Conservation (phyloP, 2,329 filamentous ascomycete genomes). For the Neophaeococcomyces mojaviensis region DNA sequence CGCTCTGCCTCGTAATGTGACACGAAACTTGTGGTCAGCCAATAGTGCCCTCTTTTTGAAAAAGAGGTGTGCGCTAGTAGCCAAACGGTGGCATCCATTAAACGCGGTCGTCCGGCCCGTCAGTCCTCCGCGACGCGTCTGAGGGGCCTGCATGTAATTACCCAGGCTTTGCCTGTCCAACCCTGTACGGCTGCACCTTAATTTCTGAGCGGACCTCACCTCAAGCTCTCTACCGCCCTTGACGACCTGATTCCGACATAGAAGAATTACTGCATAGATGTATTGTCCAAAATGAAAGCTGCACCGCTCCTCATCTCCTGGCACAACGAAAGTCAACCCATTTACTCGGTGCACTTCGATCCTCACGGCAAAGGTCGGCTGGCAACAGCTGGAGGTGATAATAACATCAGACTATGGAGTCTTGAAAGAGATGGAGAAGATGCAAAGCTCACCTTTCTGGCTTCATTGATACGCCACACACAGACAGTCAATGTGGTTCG, state of each 20-base stretch:
- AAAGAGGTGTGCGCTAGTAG: no score
- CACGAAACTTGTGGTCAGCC: no score
- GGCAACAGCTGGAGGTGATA: conserved; percentile 87
- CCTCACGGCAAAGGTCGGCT: conserved; percentile 82
- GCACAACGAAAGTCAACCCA: conserved; percentile 94
- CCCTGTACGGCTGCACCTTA: not conserved
- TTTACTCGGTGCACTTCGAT: conserved; percentile 97
- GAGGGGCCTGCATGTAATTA: conserved; percentile 3
- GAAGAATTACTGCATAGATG: not conserved
- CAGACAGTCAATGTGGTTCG: conserved; percentile 97
- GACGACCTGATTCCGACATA: not conserved
- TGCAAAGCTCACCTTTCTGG: conserved; percentile 82
- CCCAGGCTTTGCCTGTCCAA: not conserved
- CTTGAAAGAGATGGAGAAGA: conserved; percentile 79
- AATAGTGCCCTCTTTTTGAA: no score
- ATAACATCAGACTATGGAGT: conserved; percentile 95
- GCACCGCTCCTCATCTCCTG: conserved; percentile 94
- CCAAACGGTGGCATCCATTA: no score
- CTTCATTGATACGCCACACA: conserved; percentile 85
- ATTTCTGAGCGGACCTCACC: not conserved
- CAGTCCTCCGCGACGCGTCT: conserved; percentile 2
- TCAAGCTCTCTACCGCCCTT: not conserved
- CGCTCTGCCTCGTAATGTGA: no score
- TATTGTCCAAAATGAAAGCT: conserved; percentile 67
- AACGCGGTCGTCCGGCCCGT: no score